Percentiles rank a stretch among this genome's conserved stretches.
Conservation (phyloP, 208 protist species). For the Crithidia sp. region DNA sequence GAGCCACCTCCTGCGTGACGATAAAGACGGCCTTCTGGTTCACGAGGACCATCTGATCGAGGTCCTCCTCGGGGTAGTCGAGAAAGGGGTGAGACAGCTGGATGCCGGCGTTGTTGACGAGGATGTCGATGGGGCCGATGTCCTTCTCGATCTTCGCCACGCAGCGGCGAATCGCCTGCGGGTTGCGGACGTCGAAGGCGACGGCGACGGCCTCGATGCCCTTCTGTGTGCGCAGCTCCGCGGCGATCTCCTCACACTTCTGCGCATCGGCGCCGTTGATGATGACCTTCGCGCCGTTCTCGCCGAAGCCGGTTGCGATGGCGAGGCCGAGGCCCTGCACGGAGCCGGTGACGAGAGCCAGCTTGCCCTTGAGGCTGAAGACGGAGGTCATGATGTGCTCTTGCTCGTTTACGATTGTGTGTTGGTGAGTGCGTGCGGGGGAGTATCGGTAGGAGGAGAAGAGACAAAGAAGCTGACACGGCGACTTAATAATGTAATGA, state of each 20-base stretch:
- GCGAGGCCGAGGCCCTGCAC: conserved; percentile 16
- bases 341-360: conserved; percentile 27
- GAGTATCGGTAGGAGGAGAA: too few relatives aligned
- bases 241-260: conserved; percentile 3
- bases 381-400: background rate
- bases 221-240: background rate
- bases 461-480: too few relatives aligned
- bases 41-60: conserved; percentile 39
- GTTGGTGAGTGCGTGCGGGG: too few relatives aligned
- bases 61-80: conserved; percentile 38
- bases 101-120: conserved; percentile 66
- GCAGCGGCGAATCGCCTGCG: background rate
- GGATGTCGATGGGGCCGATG: conserved; percentile 43
- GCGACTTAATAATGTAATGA: too few relatives aligned
- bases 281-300: conserved; percentile 21
- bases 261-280: conserved; percentile 9
- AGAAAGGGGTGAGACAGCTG: conserved; percentile 38
- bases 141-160: conserved; percentile 32
- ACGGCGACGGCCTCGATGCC: background rate
- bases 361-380: conserved; percentile 15
- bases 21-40: conserved; percentile 52
- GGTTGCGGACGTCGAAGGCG: conserved; percentile 20
- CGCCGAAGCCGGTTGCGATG: conserved; percentile 20
- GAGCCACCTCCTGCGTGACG: conserved; percentile 28
- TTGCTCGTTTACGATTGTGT: too few relatives aligned